Base-by-base conservation (phyloP, 257 asterid genomes). In the Knoxia roxburghii region DNA sequence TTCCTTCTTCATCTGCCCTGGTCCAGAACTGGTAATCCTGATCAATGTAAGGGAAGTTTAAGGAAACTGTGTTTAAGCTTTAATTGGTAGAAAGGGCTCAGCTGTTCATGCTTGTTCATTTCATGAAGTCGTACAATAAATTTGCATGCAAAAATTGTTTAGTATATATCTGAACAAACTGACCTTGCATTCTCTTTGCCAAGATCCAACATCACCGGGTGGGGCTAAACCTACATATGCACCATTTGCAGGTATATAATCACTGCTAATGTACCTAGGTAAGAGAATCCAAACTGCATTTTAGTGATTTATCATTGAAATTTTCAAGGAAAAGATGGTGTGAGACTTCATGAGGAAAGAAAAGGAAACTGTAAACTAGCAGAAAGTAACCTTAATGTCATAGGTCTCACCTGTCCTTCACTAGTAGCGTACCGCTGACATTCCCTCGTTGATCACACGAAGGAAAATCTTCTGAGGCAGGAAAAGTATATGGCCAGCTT, bases 141-240 rank as follows among this genome's bases (percentile, higher is more conserved):
- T n/a, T 43, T 45, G 58, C 52, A 26, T 6, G 51, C 32, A 26
- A 39, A 26, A 66, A 61, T 40, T 3, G 14, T 3, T 37, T 8
- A 24, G 30, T 27, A 35, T 59, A 29, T 14, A 54, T 39, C 11
- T 33, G 64, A 49, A 6, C 24, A 61, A 69, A 55, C 75, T 67
- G 37, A 89, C 96, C 90, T 87, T 89, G 78, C 96, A 89, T 81
- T 89, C 90, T 72, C 79, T 82, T 79, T 89, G 95, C 91, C 90
- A 89, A 24, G 92, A 85, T 69, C 95, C 90, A 29, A 41, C 78
- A n/a, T 79, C 90, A 61, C 92, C 93, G 0, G 87, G 85, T 61
- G 90, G 81, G 35, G 89, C 96, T 75, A 89, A 77, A 27, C 96
- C 95, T 53, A 87, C 71, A 53, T 83, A 82, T 46, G 89, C 90